Evolutionary conservation across 2,329 filamentous ascomycete genomes (phyloP), one percentile per base, ranked within the genome.

Genomic region (Curvularia lunata): DNA sequence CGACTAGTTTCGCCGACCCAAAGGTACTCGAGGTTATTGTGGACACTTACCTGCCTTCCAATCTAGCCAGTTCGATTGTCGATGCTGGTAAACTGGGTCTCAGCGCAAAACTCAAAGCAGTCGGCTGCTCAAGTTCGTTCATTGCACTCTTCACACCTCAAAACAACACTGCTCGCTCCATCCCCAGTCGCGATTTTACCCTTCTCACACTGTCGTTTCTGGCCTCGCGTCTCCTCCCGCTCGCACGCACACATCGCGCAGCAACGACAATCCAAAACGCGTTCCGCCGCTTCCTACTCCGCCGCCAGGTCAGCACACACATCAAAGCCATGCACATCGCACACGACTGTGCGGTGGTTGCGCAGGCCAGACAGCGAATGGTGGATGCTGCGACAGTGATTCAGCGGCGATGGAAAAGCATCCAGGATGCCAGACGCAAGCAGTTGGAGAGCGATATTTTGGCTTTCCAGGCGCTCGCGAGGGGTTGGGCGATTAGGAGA

Each of bases 161-260:
- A 8, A 69, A 70, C 19, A 54, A 48, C 8, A 58, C 62, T 5
- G 48, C 65, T 16, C 65, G 62, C 4, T 75, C 78, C 25, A 80
- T 87, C 23, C 83, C 85, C 12, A 81, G 83, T 54, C 76, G 77
- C 25, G 80, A 83, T 63, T 86, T 85, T 60, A 85, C 83, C 0
- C 69, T 86, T 25, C 81, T 83, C 2, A 81, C 83, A 2, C 80
- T 88, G 7, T 80, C 85, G 4, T 87, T 87, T 69, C 80, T 88
- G 5, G 85, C 84, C 41, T 86, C 84, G 4, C 80, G 85, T 40
- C 75, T 88, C 1, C 76, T 88, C 3, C 80, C 82, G 0, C 78
- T 84, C 5, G 80, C 81, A 1, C 78, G 78, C 54, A 75, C 74
- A 12, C 76, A 80, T 56, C 80, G 81, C 42, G 85, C 85, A 2